Evolutionary conservation across 495 filamentous ascomycete genomes (phyloP).

Genomic region (Diplogelasinospora grovesii): DNA sequence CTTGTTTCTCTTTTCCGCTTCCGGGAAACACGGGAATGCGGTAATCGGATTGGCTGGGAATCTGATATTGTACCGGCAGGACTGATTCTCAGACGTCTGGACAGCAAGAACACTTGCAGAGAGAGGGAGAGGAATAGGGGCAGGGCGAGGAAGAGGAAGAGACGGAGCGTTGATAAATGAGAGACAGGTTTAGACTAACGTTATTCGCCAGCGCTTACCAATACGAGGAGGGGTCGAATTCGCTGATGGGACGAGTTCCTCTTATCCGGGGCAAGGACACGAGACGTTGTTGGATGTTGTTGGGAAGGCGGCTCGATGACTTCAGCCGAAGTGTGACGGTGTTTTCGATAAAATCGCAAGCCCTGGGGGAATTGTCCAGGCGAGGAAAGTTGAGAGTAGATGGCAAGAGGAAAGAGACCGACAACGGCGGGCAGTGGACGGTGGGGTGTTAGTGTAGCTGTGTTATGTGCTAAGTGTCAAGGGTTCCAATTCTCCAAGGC

Average conservation of each 20-base stretch:
- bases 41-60: too few species aligned
- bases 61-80: too few species aligned
- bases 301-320: conserved; percentile 15
- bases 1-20: too few species aligned
- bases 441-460: conserved; percentile 21
- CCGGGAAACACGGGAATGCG: too few species aligned
- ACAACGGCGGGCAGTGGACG: conserved; percentile 10
- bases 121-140: conserved; percentile 1
- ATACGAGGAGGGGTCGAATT: conserved; percentile 7
- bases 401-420: conserved; percentile 8
- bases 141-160: conserved; percentile 2
- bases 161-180: conserved; percentile 2
- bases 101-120: too few species aligned
- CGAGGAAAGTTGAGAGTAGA: conserved; percentile 10
- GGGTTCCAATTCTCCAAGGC: conserved; percentile 20
- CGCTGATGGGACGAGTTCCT: conserved; percentile 8
- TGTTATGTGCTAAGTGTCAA: conserved; percentile 22
- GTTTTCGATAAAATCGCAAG: conserved; percentile 16
- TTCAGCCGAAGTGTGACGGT: conserved; percentile 21
- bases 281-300: conserved; percentile 14
- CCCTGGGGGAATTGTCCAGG: conserved; percentile 12
- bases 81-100: too few species aligned
- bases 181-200: conserved; percentile 8
- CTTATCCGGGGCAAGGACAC: conserved; percentile 16
- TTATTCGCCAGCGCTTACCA: conserved; percentile 1